Percentiles rank a stretch among this genome's conserved stretches.
Conservation (phyloP, 345 rosid genomes). For the Turritis glabra region DNA sequence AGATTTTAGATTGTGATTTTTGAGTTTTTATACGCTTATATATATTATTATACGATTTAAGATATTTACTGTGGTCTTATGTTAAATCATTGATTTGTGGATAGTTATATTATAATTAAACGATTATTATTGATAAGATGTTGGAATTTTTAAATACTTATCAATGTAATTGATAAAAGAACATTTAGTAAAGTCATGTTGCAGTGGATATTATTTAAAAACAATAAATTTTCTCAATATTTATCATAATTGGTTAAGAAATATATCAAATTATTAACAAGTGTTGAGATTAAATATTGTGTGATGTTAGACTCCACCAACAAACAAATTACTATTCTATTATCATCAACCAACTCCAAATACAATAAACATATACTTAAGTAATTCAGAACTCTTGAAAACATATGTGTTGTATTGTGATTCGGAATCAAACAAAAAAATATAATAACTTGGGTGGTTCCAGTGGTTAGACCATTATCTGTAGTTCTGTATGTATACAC, state of each 20-base stretch:
- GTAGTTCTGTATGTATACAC: background rate
- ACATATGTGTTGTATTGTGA: constrained; percentile 1
- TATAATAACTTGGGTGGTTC: constrained; percentile 28
- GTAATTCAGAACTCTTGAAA: background rate
- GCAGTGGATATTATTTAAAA: background rate
- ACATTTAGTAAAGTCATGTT: background rate
- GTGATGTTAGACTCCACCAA: constrained; percentile 36
- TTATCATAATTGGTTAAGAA: background rate
- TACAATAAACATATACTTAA: constrained; percentile 15
- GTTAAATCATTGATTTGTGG: background rate
- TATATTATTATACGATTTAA: too few species aligned
- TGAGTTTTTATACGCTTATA: background rate
- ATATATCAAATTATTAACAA: background rate
- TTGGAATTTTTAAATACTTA: too few species aligned
- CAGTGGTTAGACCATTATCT: constrained; percentile 33
- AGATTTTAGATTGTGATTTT: background rate
- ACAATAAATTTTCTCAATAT: background rate
- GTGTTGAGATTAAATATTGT: background rate
- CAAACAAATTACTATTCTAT: background rate
- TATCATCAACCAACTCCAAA: constrained; percentile 29
- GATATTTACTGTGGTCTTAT: background rate
- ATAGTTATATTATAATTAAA: background rate
- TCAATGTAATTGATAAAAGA: background rate
- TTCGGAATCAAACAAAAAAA: background rate
- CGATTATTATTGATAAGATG: background rate